Evolutionary conservation across 2,329 filamentous ascomycete genomes (phyloP).

Genomic region (Mycosphaerella sp.): DNA sequence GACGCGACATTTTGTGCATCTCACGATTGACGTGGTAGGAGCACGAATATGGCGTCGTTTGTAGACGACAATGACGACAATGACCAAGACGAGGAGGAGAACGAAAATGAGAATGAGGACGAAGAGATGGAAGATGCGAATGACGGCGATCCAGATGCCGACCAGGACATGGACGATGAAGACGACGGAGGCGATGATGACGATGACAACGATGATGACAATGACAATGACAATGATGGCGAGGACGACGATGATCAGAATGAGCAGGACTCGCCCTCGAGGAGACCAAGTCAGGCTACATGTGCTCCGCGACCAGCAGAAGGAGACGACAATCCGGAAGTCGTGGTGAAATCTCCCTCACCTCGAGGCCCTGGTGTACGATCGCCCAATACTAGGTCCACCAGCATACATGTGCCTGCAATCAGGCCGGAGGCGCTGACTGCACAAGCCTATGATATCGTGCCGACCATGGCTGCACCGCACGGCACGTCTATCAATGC

Average conservation of each 20-base stretch:
- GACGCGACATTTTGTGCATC: not conserved
- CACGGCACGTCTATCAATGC: constrained; percentile 95
- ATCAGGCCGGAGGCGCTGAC: constrained; percentile 73
- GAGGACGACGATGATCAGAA: constrained; percentile 38
- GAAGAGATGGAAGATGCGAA: constrained; percentile 43
- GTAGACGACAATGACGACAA: constrained; percentile 44
- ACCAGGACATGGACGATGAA: constrained; percentile 34
- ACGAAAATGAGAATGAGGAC: constrained; percentile 43
- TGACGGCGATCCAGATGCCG: constrained; percentile 35
- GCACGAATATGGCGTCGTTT: not conserved
- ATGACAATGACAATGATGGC: constrained; percentile 32
- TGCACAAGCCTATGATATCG: constrained; percentile 83
- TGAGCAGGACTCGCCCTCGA: constrained; percentile 43
- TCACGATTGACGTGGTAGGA: too few relatives aligned
- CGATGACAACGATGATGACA: constrained; percentile 37
- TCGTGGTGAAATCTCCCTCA: constrained; percentile 46
- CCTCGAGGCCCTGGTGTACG: constrained; percentile 32
- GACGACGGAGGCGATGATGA: constrained; percentile 38
- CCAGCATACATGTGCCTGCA: constrained; percentile 28
- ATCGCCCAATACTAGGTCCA: constrained; percentile 29
- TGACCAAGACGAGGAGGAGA: constrained; percentile 33
- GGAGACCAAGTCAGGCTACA: constrained; percentile 29
- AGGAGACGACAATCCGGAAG: constrained; percentile 38
- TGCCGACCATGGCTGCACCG: constrained; percentile 92
- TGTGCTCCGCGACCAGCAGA: constrained; percentile 15